A percentile compares a stretch with the other conserved stretches of the same genome.
Conservation (phyloP, 2,329 filamentous ascomycete species). For the Fusarium sp. region DNA sequence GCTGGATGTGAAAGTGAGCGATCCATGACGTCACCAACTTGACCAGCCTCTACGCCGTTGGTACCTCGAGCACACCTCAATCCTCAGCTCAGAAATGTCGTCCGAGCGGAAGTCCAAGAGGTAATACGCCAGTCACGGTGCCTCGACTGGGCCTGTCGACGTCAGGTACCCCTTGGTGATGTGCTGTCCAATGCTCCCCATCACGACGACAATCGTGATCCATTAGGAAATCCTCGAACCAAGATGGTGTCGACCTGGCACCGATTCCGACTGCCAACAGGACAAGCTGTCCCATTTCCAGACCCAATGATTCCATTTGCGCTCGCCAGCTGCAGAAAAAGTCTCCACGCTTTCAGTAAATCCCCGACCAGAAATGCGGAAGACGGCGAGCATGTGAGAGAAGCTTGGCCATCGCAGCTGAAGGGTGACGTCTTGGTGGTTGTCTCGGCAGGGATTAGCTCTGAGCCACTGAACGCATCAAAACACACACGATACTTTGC, state of each 20-base stretch:
- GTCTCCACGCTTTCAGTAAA: constrained; percentile 5
- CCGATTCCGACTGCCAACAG: constrained; percentile 1
- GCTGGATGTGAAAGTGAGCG: constrained; percentile 32
- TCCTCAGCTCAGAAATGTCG: neutral
- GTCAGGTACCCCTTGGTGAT: constrained; percentile 13
- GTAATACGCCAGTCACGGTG: neutral
- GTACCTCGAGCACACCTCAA: neutral
- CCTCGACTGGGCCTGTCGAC: constrained; percentile 13
- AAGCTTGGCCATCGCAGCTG: constrained; percentile 11
- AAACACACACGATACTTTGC: neutral
- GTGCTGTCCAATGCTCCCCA: neutral
- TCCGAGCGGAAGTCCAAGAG: constrained; percentile 1
- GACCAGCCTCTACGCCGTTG: neutral
- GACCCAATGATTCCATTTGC: neutral
- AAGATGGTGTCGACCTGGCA: constrained; percentile 29
- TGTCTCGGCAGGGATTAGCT: constrained; percentile 36
- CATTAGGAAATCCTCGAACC: constrained; percentile 23
- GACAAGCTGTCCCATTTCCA: neutral
- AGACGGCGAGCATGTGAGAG: constrained; percentile 20
- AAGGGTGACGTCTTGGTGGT: constrained; percentile 33
- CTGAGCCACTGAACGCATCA: constrained; percentile 42
- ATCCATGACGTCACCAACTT: constrained; percentile 42
- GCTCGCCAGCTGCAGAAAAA: neutral
- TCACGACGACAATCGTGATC: constrained; percentile 26
- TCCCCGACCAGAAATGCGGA: constrained; percentile 12